Evolutionary conservation across 2,329 filamentous ascomycete genomes (phyloP).

Genomic region (Diaporthe longicolla): DNA sequence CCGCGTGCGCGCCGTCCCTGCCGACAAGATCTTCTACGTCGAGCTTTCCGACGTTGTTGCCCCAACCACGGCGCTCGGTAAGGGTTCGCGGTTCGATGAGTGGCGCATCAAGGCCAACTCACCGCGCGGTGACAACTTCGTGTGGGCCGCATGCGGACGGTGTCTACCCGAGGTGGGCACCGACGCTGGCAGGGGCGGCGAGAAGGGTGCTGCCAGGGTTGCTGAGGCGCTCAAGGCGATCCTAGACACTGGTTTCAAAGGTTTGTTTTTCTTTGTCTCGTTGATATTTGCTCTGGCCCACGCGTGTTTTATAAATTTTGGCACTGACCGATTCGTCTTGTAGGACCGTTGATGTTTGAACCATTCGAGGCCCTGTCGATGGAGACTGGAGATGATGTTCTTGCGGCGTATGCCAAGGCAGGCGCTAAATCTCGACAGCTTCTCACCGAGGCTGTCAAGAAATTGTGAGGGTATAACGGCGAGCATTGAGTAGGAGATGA

Average conservation of each 20-base stretch:
- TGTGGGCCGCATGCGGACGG: background rate
- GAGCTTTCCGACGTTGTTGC: constrained; percentile 1
- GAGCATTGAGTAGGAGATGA: background rate
- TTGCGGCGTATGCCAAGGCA: background rate
- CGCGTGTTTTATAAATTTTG: background rate
- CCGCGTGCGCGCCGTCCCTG: background rate
- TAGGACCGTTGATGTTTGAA: constrained; percentile 12
- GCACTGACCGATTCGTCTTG: background rate
- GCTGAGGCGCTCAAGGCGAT: constrained; percentile 9
- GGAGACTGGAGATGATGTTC: constrained; percentile 11
- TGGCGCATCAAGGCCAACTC: constrained; percentile 5
- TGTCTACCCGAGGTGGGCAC: constrained; percentile 3
- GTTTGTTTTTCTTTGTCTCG: background rate
- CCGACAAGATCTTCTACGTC: constrained; percentile 8
- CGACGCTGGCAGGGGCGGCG: background rate
- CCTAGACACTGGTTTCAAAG: background rate
- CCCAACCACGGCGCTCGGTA: background rate
- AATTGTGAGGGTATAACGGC: background rate
- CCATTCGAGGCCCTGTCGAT: background rate
- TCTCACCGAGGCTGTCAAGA: background rate
- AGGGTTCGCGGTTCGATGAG: background rate
- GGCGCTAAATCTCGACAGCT: constrained; percentile 1
- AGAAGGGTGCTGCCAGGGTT: background rate
- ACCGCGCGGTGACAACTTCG: background rate
- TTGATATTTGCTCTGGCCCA: no score